Percentiles rank a stretch among this genome's conserved stretches.
phyloP scores from a whole-genome alignment of 768 basidiomycete species.

The Sporobolomyces pararoseus region DNA sequence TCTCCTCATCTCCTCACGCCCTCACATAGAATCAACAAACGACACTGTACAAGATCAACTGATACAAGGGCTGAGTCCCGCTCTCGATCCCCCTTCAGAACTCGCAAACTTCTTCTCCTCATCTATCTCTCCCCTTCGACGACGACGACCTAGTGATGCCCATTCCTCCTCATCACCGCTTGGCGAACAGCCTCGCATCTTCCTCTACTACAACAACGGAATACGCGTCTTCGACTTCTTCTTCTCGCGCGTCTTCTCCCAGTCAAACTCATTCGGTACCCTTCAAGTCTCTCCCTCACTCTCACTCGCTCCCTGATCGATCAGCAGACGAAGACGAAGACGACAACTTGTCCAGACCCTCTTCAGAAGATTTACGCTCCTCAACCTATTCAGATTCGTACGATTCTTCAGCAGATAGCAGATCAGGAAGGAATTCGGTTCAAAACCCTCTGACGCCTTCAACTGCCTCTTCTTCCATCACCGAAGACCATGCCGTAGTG shows the following conservation, averaged over 20 bases:
- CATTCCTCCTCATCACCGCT: neutral
- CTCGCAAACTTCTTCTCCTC: too few relatives aligned
- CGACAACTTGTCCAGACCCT: slow-evolving; percentile 1
- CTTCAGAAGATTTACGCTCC: slow-evolving; percentile 14
- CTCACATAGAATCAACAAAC: too few relatives aligned
- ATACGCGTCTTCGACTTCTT: slow-evolving; percentile 6
- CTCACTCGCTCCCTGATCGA: neutral
- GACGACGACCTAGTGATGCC: too few relatives aligned
- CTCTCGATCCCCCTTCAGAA: too few relatives aligned
- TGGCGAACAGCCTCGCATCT: neutral
- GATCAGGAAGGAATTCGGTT: neutral
- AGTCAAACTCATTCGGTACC: neutral
- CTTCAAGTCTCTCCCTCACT: too few relatives aligned
- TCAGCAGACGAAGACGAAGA: slow-evolving; percentile 14
- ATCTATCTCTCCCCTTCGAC: too few relatives aligned
- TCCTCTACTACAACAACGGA: slow-evolving; percentile 5
- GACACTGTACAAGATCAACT: too few relatives aligned
- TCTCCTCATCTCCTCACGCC: too few relatives aligned
- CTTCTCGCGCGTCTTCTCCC: slow-evolving; percentile 1
- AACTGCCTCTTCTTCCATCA: neutral
- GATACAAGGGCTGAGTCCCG: too few relatives aligned
- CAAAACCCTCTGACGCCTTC: neutral
- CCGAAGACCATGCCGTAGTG: neutral
- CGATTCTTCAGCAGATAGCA: slow-evolving; percentile 30
- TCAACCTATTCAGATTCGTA: slow-evolving; percentile 30